Percentiles rank a stretch among this genome's conserved stretches.
Evolutionary conservation across 2,329 filamentous ascomycete species (phyloP).

Genomic region (Botrytis porri): DNA sequence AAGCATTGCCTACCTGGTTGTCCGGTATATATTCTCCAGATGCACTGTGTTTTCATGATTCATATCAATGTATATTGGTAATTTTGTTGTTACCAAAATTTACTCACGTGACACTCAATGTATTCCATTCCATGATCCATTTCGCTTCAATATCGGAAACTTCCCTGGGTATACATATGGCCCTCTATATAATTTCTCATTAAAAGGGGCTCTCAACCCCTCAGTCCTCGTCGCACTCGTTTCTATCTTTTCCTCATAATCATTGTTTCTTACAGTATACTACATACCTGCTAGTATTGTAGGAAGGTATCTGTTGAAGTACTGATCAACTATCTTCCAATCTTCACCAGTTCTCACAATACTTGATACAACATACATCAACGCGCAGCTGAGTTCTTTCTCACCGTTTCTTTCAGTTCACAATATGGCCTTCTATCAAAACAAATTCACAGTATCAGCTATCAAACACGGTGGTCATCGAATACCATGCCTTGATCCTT

Average conservation of each 20-base stretch:
- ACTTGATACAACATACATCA: too few species aligned
- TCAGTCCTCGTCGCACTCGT: background rate
- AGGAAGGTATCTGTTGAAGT: background rate
- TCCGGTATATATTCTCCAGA: background rate
- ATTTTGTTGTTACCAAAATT: background rate
- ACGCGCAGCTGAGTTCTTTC: background rate
- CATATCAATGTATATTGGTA: too few species aligned
- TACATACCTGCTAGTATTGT: background rate
- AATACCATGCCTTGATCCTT: too few species aligned
- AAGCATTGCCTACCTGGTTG: background rate
- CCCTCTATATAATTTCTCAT: background rate
- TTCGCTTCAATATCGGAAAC: background rate
- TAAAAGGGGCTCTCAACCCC: background rate
- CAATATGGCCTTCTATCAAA: background rate
- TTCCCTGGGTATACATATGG: background rate
- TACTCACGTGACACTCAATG: background rate
- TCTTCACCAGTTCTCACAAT: background rate
- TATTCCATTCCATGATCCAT: background rate
- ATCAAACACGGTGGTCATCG: background rate
- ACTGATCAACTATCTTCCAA: background rate
- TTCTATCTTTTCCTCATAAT: background rate
- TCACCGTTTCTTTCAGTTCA: background rate
- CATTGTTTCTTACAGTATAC: background rate
- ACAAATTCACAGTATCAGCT: too few species aligned
- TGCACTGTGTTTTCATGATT: background rate